Conservation (phyloP, 371 early-diverging fungal genomes). For the Syncephalastrum racemosum region DNA sequence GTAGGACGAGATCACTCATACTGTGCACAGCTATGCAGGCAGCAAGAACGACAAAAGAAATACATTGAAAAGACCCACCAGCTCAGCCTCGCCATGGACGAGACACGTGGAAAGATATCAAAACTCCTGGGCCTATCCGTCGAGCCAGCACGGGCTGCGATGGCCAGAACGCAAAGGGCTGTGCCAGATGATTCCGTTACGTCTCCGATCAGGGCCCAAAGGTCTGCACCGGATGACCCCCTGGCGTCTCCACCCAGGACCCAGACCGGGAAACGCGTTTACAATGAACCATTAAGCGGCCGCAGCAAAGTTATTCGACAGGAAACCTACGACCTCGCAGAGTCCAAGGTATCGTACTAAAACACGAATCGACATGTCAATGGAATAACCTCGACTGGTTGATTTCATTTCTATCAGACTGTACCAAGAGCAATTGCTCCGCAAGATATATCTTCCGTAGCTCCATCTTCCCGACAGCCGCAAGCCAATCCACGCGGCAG, state of each 20-base stretch:
- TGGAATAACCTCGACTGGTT: too few relatives aligned
- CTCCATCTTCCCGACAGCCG: too few relatives aligned
- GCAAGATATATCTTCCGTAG: too few relatives aligned
- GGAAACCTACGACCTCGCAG: background rate
- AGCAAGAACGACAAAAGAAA: constrained; percentile 14
- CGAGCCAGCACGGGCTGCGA: background rate
- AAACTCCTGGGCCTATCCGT: constrained; percentile 5
- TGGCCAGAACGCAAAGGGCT: background rate
- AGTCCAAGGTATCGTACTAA: constrained; percentile 12
- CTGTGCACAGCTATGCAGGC: constrained; percentile 14
- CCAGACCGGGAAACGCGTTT: background rate
- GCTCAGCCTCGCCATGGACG: constrained; percentile 9
- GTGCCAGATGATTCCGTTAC: background rate
- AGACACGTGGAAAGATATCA: constrained; percentile 16
- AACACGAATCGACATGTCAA: constrained; percentile 11
- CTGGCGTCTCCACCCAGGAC: background rate
- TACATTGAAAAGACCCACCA: constrained; percentile 20
- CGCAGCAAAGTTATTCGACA: background rate
- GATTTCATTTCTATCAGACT: too few relatives aligned
- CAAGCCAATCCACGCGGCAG: too few relatives aligned
- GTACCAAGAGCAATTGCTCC: too few relatives aligned
- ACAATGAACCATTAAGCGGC: constrained; percentile 1
- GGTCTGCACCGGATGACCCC: background rate
- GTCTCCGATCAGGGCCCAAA: background rate
- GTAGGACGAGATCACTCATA: background rate